A percentile compares a stretch with the other conserved stretches of the same genome.
Conservation (phyloP, 2,329 filamentous ascomycete species). For the Pseudonectria foliicola region DNA sequence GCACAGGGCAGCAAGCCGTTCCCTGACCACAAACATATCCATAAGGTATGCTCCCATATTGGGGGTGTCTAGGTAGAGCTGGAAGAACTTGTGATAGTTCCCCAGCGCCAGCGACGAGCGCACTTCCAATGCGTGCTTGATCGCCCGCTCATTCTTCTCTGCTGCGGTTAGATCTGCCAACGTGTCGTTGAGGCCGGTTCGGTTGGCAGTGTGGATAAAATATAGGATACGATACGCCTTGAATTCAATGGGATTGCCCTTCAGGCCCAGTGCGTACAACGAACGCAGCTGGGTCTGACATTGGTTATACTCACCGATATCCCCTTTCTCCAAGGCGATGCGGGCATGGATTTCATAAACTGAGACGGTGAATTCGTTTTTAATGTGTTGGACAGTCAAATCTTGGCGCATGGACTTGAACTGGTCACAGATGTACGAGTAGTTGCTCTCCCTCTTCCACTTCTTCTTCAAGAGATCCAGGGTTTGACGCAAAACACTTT, state of each 20-base stretch:
- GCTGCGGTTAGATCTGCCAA: slow-evolving; percentile 96
- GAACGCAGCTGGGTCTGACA: slow-evolving; percentile 96
- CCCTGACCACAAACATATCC: slow-evolving; percentile 97
- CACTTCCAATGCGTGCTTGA: slow-evolving; percentile 87
- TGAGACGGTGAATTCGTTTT: slow-evolving; percentile 90
- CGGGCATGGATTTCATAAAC: slow-evolving; percentile 97
- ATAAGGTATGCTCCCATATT: slow-evolving; percentile 98
- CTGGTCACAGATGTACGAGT: slow-evolving; percentile 97
- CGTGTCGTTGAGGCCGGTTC: slow-evolving; percentile 94
- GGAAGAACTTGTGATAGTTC: slow-evolving; percentile 98
- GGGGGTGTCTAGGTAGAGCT: slow-evolving; percentile 85
- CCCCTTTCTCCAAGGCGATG: slow-evolving; percentile 95
- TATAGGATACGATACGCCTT: slow-evolving; percentile 99
- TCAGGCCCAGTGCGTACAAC: slow-evolving; percentile 78
- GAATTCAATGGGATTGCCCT: slow-evolving; percentile 89
- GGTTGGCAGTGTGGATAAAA: slow-evolving; percentile 98
- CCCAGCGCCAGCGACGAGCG: slow-evolving; percentile 86
- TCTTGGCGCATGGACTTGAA: slow-evolving; percentile 98
- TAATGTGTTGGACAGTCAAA: slow-evolving; percentile 94
- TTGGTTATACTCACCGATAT: slow-evolving; percentile 99
- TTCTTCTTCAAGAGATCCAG: slow-evolving; percentile 87
- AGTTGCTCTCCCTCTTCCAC: slow-evolving; percentile 90
- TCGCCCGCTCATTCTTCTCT: slow-evolving; percentile 80
- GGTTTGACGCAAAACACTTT: slow-evolving; percentile 72
- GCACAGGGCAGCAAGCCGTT: slow-evolving; percentile 83